Conservation (phyloP, 148 eudicot species). For the Fagopyrum tataricum region DNA sequence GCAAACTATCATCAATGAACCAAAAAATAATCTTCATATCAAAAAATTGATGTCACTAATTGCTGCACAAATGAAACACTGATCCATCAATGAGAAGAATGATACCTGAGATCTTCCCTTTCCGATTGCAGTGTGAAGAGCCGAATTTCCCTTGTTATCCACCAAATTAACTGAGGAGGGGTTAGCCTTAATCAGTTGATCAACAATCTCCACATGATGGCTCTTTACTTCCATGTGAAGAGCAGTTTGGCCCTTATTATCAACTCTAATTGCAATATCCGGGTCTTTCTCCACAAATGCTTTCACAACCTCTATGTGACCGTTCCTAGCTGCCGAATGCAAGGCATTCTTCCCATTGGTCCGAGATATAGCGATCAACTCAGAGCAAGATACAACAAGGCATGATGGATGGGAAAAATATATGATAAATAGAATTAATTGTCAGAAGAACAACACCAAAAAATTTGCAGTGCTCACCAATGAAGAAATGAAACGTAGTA, state of each 20-base stretch:
- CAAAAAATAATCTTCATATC: neutral
- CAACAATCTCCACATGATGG: constrained; percentile 66
- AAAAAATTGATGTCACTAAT: neutral
- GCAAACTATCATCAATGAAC: neutral
- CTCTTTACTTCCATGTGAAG: constrained; percentile 96
- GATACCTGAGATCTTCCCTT: constrained; percentile 72
- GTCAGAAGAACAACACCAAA: no score
- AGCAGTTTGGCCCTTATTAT: constrained; percentile 89
- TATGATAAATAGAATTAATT: no score
- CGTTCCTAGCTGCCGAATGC: constrained; percentile 84
- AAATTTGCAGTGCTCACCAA: neutral
- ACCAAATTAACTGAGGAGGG: constrained; percentile 52
- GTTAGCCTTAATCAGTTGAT: constrained; percentile 59
- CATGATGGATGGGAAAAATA: no score
- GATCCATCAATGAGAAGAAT: neutral
- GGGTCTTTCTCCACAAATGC: constrained; percentile 66
- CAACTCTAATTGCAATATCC: constrained; percentile 46
- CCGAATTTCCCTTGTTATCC: constrained; percentile 71
- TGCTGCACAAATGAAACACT: neutral
- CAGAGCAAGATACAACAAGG: constrained; percentile 62
- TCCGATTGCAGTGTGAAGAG: constrained; percentile 69
- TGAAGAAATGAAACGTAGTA: neutral
- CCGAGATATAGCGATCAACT: constrained; percentile 58
- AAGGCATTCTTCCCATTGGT: constrained; percentile 87
- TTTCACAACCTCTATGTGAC: constrained; percentile 64